Base-by-base conservation (phyloP, 2,329 filamentous ascomycete species). In the Paecilomyces sp. region DNA sequence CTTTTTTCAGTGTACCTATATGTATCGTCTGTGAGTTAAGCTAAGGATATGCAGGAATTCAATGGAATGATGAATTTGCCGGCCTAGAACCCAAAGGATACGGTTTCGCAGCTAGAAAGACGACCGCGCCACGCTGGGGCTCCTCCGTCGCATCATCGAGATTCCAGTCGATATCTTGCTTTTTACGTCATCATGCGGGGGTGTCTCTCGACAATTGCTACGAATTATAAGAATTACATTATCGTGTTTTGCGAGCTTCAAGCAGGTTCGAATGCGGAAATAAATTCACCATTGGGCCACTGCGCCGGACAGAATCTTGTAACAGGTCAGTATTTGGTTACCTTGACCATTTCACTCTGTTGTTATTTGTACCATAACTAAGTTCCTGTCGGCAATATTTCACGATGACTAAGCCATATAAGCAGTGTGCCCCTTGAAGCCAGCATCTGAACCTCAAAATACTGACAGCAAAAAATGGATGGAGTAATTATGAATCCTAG, bases 181-280 rank as follows among this genome's bases (percentile, higher is more conserved):
- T 30, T 65, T 70, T 70, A 70, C 68, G 66, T 71, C 68, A 70
- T 70, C 66, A 67, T 67, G 66, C 65, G 66, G 68, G 65, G 67
- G 36, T 41, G 13, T 41, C 36, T 41, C 36, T n/a, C 36, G n/a
- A 41, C 36, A 41, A 41, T 41, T 28, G 25, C 25, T 3, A 28
- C 25, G 25, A 28, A 28, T 33, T 11, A 47, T 15, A 11, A 47
- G 18, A n/a, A 18, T 9, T 47, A 47, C 5, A 47, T 8, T 41
- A 41, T n/a, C 2, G 13, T 47, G 18, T 18, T 22, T 47, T 22
- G 41, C 15, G 18, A 18, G 18, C 41, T 47, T 47, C 18, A 15
- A 18, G 13, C 7, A 3, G n/a, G 15, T 47, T 47, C 15, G 13
- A 47, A 47, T 47, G 41, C n/a, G n/a, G 41, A 47, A 47, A 9